Percentiles rank a stretch among this genome's conserved stretches.
phyloP scores from a whole-genome alignment of 305 asterid species.

The Solanum hybrid region DNA sequence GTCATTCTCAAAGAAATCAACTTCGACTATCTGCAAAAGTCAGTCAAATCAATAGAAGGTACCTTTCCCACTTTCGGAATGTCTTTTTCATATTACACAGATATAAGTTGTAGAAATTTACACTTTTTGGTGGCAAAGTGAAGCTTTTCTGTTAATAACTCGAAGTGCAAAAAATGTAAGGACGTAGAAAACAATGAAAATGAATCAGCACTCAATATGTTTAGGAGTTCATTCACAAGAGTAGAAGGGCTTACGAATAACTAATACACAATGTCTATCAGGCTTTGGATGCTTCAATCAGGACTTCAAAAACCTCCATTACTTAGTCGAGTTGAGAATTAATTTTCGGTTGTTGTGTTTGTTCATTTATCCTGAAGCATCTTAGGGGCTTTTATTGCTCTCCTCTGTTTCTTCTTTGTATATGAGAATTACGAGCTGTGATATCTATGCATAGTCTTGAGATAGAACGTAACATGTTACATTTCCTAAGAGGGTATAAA shows the following conservation, averaged over 20 bases:
- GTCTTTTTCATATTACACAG: background rate
- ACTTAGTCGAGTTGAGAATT: background rate
- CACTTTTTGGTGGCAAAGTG: background rate
- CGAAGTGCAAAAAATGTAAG: background rate
- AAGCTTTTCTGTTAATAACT: background rate
- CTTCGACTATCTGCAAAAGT: conserved; percentile 8
- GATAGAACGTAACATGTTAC: background rate
- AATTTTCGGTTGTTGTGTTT: background rate
- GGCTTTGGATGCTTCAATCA: background rate
- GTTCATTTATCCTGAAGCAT: background rate
- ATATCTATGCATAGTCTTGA: background rate
- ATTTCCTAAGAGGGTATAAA: background rate
- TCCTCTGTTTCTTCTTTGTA: background rate
- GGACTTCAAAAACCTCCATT: background rate
- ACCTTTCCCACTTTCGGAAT: background rate
- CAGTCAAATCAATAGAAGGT: conserved; percentile 17
- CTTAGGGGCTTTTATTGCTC: background rate
- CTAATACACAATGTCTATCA: background rate
- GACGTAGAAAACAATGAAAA: background rate
- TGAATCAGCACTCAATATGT: background rate
- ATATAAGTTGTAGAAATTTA: background rate
- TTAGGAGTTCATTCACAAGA: background rate
- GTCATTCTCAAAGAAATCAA: conserved; percentile 18
- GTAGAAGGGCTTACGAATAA: background rate
- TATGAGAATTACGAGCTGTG: background rate